phyloP scores from a whole-genome alignment of 2,329 filamentous ascomycete species.

The Ceratocystis colombiana region DNA sequence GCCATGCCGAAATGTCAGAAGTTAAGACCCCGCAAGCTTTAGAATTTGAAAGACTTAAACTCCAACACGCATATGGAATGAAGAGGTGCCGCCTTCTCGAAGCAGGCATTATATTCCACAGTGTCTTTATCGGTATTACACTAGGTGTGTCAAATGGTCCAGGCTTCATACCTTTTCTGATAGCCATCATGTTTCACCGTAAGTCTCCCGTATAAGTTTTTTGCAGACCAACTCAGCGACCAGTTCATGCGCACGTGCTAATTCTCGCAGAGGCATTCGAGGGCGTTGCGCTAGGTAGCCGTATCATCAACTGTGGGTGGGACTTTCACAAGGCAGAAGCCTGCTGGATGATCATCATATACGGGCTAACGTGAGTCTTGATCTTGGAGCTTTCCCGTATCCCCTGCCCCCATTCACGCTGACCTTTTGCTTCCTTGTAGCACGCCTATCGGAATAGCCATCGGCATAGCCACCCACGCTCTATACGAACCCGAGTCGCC shows the following conservation, averaged over 20 bases:
- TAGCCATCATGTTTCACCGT: constrained; percentile 68
- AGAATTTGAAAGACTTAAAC: not conserved
- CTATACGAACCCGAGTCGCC: constrained; percentile 59
- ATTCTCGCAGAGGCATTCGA: constrained; percentile 36
- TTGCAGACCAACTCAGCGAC: not conserved
- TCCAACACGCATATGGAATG: not conserved
- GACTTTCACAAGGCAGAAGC: constrained; percentile 38
- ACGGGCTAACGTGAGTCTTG: constrained; percentile 42
- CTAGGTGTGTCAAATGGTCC: constrained; percentile 67
- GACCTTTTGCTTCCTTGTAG: constrained; percentile 32
- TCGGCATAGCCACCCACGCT: constrained; percentile 58
- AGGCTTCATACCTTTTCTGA: constrained; percentile 65
- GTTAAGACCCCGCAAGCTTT: constrained; percentile 48
- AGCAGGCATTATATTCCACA: constrained; percentile 61
- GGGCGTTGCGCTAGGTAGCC: constrained; percentile 54
- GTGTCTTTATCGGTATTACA: constrained; percentile 75
- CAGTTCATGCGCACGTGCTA: constrained; percentile 20
- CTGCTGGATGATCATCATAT: constrained; percentile 49
- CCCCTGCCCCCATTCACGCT: not conserved
- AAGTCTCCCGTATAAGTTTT: constrained; percentile 23
- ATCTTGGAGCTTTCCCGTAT: not conserved
- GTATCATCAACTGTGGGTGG: constrained; percentile 49
- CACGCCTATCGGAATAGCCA: constrained; percentile 63
- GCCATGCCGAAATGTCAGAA: not conserved
- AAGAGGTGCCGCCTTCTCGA: constrained; percentile 64